A percentile compares a stretch with the other conserved stretches of the same genome.
Conservation (phyloP, 805 yeast genomes). For the Suhomyces pyralidae region DNA sequence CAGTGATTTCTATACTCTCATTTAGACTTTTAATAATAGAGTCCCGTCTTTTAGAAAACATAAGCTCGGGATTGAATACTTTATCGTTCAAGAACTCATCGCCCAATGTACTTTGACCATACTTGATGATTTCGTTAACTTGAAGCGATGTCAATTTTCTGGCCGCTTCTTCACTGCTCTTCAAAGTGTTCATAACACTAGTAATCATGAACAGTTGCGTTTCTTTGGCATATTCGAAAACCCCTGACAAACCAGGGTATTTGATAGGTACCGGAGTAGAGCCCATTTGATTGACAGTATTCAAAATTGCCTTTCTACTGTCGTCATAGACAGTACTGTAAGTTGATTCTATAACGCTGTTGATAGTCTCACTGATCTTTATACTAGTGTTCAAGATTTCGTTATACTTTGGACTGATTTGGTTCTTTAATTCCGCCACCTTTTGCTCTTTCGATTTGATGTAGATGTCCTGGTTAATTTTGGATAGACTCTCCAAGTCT, state of each 20-base stretch:
- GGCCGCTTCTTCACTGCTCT: slow-evolving; percentile 65
- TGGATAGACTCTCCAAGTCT: slow-evolving; percentile 62
- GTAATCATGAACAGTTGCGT: slow-evolving; percentile 69
- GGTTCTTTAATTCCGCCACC: slow-evolving; percentile 45
- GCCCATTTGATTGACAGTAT: slow-evolving; percentile 52
- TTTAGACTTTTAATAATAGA: slow-evolving; percentile 54
- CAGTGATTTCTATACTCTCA: slow-evolving; percentile 60
- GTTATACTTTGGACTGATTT: slow-evolving; percentile 64
- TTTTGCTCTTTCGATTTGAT: slow-evolving; percentile 47
- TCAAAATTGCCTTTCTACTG: slow-evolving; percentile 52
- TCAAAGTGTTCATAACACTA: slow-evolving; percentile 62
- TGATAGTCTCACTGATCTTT: slow-evolving; percentile 56
- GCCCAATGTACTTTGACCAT: slow-evolving; percentile 67
- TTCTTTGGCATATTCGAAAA: slow-evolving; percentile 64
- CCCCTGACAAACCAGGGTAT: slow-evolving; percentile 60
- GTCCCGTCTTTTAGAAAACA: slow-evolving; percentile 80
- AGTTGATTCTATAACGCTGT: slow-evolving; percentile 58
- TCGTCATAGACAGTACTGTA: slow-evolving; percentile 57
- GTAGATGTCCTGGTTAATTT: slow-evolving; percentile 58
- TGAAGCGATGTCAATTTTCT: slow-evolving; percentile 54
- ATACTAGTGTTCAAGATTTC: slow-evolving; percentile 49
- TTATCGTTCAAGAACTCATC: slow-evolving; percentile 58
- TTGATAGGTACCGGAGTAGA: slow-evolving; percentile 45
- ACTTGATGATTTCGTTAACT: slow-evolving; percentile 57
- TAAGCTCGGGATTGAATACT: slow-evolving; percentile 65